Evolutionary conservation across 495 filamentous ascomycete species (phyloP).

Genomic region (Tuber indicum): DNA sequence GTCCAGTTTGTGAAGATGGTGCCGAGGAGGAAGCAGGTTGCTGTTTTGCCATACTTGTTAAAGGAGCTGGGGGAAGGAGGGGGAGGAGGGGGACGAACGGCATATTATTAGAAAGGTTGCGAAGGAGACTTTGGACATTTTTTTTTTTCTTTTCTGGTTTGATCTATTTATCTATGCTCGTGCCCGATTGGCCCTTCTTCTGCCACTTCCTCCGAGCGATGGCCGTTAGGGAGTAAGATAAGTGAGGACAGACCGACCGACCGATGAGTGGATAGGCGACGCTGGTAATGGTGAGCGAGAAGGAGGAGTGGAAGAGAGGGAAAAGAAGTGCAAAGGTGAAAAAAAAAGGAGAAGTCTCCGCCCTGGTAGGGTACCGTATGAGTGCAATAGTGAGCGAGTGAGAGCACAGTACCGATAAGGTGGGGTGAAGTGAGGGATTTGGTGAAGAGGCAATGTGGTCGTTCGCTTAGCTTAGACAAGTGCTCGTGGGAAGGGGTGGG

Average conservation of each 20-base stretch:
- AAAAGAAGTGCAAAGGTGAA: neutral
- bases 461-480: neutral
- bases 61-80: neutral
- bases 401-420: neutral
- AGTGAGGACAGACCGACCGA: neutral
- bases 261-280: neutral
- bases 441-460: neutral
- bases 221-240: neutral
- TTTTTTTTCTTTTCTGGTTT: neutral
- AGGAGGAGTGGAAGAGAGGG: neutral
- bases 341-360: neutral
- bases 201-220: neutral
- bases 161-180: neutral
- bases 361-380: neutral
- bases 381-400: neutral
- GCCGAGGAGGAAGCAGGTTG: conserved; percentile 92
- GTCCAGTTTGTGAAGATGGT: conserved; percentile 96
- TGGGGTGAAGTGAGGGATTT: neutral
- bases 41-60: conserved; percentile 45
- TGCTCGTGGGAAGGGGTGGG: neutral
- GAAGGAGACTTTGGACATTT: conserved; percentile 50
- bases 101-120: conserved; percentile 94
- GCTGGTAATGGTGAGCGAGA: neutral
- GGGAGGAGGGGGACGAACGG: conserved; percentile 53
- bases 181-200: neutral